Evolutionary conservation across 441 rosid species (phyloP), one percentile per base, ranked within the genome.

Genomic region (Heliophila coronopifolia): DNA sequence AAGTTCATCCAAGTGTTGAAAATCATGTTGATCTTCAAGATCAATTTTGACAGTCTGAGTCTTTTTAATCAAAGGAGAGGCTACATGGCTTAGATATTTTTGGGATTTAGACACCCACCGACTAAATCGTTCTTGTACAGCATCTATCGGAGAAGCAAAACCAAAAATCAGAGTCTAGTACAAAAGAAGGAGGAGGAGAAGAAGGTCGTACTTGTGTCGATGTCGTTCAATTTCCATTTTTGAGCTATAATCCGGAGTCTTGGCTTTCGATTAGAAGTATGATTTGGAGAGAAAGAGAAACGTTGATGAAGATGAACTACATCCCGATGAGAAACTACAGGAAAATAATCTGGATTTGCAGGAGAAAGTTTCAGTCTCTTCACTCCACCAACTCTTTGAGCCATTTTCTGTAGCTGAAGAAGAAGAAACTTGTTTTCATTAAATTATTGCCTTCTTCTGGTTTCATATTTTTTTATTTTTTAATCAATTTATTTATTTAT

Each of bases 61-160:
- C 63, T 85, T 87, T 39, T 87, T 85, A n/a, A 51, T 83, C 40
- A 78, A 63, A 9, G 89, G 91, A 48, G 58, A 59, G 39, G 89
- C 61, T 46, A 82, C 86, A 20, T 69, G 81, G 13, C 67, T 77
- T 7, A 87, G 26, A 60, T 80, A 68, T 44, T 54, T 71, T 40
- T 79, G 98, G 61, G 98, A 83, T 73, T 77, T 87, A 2, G 89
- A 83, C 28, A 91, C 42, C 98, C 98, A 91, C 25, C 70, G 54
- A 49, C 55, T 81, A 22, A 91, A 59, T 60, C 68, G 78, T 70
- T 81, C 84, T 61, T 85, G 95, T 56, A 87, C 78, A 2, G 80
- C 75, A 68, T 64, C 98, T 92, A 72, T 32, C 55, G 35, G 20
- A 52, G 25, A 38, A 63, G 18, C n/a, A 55, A 22, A 26, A 32